phyloP scores from a whole-genome alignment of 805 yeast species.

The Metschnikowia hibisci region DNA sequence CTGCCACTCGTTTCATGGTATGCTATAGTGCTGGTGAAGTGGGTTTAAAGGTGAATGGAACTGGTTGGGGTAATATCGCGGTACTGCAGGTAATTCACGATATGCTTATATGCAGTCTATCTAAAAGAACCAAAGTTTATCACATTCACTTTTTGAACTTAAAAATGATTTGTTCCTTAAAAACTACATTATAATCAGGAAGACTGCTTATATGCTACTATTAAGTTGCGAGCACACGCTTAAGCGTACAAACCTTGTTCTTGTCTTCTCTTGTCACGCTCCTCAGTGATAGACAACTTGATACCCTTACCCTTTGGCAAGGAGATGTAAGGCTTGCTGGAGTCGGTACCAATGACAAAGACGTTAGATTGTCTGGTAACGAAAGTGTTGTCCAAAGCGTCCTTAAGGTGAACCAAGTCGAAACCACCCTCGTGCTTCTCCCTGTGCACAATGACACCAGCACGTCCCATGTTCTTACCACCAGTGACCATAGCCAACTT shows the following conservation, averaged over 20 bases:
- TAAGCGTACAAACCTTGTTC: slow-evolving; percentile 35
- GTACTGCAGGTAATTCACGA: no score
- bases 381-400: slow-evolving; percentile 88
- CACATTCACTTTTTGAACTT: no score
- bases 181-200: no score
- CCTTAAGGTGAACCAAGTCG: slow-evolving; percentile 96
- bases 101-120: no score
- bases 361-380: slow-evolving; percentile 89
- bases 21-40: not conserved
- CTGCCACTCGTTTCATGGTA: not conserved
- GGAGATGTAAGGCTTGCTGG: slow-evolving; percentile 88
- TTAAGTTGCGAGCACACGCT: not conserved
- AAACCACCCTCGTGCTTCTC: slow-evolving; percentile 98
- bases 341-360: slow-evolving; percentile 85
- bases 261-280: slow-evolving; percentile 97
- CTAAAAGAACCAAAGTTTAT: no score
- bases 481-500: slow-evolving; percentile 90
- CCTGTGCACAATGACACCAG: slow-evolving; percentile 93
- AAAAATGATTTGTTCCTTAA: no score
- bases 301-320: slow-evolving; percentile 99
- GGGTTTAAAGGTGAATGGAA: no score
- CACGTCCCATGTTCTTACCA: slow-evolving; percentile 98
- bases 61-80: no score
- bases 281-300: slow-evolving; percentile 91
- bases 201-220: not conserved